Conservation (phyloP, 2,329 filamentous ascomycete species). For the Stachybotrys echinatus region DNA sequence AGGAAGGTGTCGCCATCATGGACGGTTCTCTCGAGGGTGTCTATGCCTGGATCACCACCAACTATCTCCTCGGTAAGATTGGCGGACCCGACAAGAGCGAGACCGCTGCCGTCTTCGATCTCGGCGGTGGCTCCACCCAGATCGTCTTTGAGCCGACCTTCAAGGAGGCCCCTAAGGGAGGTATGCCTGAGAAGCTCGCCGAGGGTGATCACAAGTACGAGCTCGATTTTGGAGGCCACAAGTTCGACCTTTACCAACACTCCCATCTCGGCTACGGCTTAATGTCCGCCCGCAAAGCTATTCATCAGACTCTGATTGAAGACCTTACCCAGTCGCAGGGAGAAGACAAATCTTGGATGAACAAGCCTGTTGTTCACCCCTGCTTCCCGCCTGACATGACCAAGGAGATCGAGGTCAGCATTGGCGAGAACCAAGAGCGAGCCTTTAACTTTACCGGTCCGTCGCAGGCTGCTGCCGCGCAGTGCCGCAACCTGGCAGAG, state of each 20-base stretch:
- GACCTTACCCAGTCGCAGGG: slow-evolving; percentile 62
- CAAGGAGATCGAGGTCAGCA: slow-evolving; percentile 66
- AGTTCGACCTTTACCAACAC: slow-evolving; percentile 95
- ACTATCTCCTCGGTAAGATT: slow-evolving; percentile 97
- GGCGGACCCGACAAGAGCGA: slow-evolving; percentile 84
- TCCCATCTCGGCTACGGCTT: slow-evolving; percentile 95
- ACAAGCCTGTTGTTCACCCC: slow-evolving; percentile 70
- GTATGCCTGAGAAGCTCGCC: slow-evolving; percentile 78
- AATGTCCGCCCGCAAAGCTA: slow-evolving; percentile 86
- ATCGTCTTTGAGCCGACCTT: slow-evolving; percentile 98
- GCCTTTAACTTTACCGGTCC: slow-evolving; percentile 88
- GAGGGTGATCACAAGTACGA: slow-evolving; percentile 96
- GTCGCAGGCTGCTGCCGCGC: slow-evolving; percentile 65
- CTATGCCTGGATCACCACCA: slow-evolving; percentile 98
- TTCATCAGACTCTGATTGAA: slow-evolving; percentile 72
- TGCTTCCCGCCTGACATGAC: slow-evolving; percentile 80
- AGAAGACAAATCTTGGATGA: slow-evolving; percentile 60
- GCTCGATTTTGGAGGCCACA: slow-evolving; percentile 81
- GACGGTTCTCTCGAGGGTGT: slow-evolving; percentile 95
- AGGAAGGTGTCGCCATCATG: slow-evolving; percentile 93
- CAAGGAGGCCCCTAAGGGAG: slow-evolving; percentile 63
- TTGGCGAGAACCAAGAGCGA: slow-evolving; percentile 56
- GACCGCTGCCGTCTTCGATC: slow-evolving; percentile 91
- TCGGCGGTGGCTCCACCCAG: slow-evolving; percentile 94
- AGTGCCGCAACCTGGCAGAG: slow-evolving; percentile 87